Conservation (phyloP, 345 rosid species). For the Hypericum perforatum region DNA sequence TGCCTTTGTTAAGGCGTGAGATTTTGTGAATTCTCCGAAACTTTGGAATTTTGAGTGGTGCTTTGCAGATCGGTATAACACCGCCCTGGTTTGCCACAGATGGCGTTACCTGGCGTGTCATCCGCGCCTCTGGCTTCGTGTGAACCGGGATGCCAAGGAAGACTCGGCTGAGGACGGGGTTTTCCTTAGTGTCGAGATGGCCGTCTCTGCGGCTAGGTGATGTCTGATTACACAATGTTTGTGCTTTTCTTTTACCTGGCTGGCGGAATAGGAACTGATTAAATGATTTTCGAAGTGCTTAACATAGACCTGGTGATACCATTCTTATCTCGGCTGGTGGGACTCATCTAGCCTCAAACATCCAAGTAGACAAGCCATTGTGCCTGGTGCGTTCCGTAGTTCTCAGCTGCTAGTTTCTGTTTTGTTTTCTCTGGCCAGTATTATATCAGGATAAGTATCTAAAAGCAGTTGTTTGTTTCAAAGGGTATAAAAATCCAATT, state of each 20-base stretch:
- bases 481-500: too few relatives aligned
- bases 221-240: constrained; percentile 12
- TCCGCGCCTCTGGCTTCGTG: constrained; percentile 90
- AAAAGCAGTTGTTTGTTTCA: too few relatives aligned
- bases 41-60: constrained; percentile 36
- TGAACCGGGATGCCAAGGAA: constrained; percentile 62
- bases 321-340: constrained; percentile 87
- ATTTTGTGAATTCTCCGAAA: too few relatives aligned
- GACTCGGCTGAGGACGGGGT: constrained; percentile 54
- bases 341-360: constrained; percentile 59
- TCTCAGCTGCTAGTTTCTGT: too few relatives aligned
- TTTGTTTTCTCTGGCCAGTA: too few relatives aligned
- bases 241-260: constrained; percentile 2
- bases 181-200: constrained; percentile 60
- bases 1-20: too few relatives aligned
- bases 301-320: constrained; percentile 80
- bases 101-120: constrained; percentile 92
- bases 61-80: constrained; percentile 99
- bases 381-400: constrained; percentile 65
- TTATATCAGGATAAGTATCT: too few relatives aligned
- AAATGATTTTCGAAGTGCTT: constrained; percentile 19
- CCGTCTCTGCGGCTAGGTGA: constrained; percentile 91
- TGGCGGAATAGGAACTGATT: neutral
- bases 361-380: constrained; percentile 80
- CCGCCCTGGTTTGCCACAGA: constrained; percentile 99